Conservation (phyloP, 1,284 basidiomycete species). For the Ustilago cynodontis region DNA sequence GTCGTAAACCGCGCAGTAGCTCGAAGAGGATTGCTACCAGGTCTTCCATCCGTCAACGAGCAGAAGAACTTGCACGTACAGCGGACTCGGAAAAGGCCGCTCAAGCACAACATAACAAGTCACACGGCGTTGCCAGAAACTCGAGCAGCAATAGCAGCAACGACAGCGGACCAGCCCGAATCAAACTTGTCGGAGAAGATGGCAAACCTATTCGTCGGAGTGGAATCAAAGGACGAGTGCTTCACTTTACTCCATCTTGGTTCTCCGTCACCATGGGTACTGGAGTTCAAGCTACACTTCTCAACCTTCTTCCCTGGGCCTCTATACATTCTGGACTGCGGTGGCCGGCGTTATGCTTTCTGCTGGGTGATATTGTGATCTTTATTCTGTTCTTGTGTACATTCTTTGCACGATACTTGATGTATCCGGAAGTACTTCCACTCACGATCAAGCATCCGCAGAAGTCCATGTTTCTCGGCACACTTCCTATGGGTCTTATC, state of each 20-base stretch:
- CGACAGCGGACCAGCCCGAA: constrained; percentile 29
- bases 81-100: constrained; percentile 46
- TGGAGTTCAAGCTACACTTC: constrained; percentile 52
- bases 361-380: constrained; percentile 47
- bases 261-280: constrained; percentile 62
- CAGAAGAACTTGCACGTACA: constrained; percentile 31
- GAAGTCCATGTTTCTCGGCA: constrained; percentile 58
- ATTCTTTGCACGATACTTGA: constrained; percentile 53
- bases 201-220: constrained; percentile 44
- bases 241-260: constrained; percentile 62
- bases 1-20: constrained; percentile 13
- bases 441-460: constrained; percentile 63
- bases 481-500: constrained; percentile 58
- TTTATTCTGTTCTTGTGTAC: constrained; percentile 54
- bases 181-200: constrained; percentile 44
- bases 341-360: constrained; percentile 37
- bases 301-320: constrained; percentile 53
- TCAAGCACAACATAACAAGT: constrained; percentile 4
- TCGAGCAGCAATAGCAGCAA: constrained; percentile 1
- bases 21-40: not conserved
- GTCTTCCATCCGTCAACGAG: constrained; percentile 28
- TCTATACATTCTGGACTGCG: constrained; percentile 43
- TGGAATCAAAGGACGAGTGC: constrained; percentile 49
- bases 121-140: not conserved
- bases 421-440: constrained; percentile 59